phyloP scores from a whole-genome alignment of 345 rosid genomes.

The Euphorbia tirucalli region DNA sequence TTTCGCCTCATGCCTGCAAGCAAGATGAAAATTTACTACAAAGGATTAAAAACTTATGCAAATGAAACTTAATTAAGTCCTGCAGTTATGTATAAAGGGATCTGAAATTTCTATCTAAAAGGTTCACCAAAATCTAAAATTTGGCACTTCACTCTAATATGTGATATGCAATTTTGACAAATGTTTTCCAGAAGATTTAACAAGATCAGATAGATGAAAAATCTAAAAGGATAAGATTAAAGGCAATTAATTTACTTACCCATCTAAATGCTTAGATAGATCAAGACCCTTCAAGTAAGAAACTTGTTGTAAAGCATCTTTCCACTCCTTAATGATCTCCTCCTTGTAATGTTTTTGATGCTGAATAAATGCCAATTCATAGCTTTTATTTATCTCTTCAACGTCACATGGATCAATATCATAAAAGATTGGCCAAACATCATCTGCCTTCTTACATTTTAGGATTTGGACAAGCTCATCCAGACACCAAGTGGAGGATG shows the following conservation, averaged over 20 bases:
- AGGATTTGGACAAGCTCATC: slow-evolving; percentile 14
- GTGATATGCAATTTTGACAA: too few species aligned
- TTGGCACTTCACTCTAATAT: too few species aligned
- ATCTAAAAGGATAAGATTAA: too few species aligned
- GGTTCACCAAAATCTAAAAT: too few species aligned
- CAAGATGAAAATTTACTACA: neutral
- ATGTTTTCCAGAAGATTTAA: too few species aligned
- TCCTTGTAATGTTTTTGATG: neutral
- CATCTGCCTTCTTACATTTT: neutral
- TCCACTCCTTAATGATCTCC: slow-evolving; percentile 7
- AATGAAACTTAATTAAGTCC: too few species aligned
- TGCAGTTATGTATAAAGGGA: too few species aligned
- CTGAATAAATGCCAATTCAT: neutral
- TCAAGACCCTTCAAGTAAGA: neutral
- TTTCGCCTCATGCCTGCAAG: slow-evolving; percentile 8
- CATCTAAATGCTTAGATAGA: neutral
- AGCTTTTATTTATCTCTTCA: slow-evolving; percentile 1
- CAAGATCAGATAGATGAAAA: too few species aligned
- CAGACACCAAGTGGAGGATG: slow-evolving; percentile 8
- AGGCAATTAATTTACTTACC: slow-evolving; percentile 1
- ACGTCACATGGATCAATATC: slow-evolving; percentile 13
- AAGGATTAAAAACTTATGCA: too few species aligned
- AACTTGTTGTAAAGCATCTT: slow-evolving; percentile 6
- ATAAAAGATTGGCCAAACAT: slow-evolving; percentile 11
- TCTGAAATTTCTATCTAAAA: too few species aligned